Evolutionary conservation across 2,329 filamentous ascomycete species (phyloP), one percentile per base, ranked within the genome.

Genomic region (Alternaria brassicicola): DNA sequence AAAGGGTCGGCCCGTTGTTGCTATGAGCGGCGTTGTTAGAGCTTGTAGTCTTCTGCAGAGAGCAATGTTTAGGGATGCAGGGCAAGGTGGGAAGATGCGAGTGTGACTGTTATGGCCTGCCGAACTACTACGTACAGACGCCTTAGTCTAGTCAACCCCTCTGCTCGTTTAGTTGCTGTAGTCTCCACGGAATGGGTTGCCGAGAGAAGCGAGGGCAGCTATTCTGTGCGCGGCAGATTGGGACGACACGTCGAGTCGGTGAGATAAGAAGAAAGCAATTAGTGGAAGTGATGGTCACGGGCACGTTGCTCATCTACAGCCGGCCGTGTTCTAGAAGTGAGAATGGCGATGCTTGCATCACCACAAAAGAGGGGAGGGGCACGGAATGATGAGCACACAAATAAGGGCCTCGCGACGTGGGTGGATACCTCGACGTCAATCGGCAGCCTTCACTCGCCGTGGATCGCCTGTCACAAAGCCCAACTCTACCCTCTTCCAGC

Each of bases 1-100:
- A 72, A 73, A 69, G 71, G 72, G 57, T 65, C 71, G 71, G 72
- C 69, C 71, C 71, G 70, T 67, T 65, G 61, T 64, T 63, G 59
- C 54, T 62, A 61, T 62, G 64, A 69, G 59, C 51, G 54, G 51
- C 50, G 61, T 59, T 61, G 51, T 39, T 45, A 47, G 58, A 58
- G 55, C 51, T 52, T 52, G 49, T 30, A 36, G 33, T 36, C 15
- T 48, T 52, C 26, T 19, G 45, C 38, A 53, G 52, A 51, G 42
- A 51, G 42, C 38, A 52, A 55, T 50, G 43, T 57, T 43, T 47
- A 31, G 52, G 43, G 52, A 55, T 30, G 43, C 33, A 33, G 42
- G 41, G 55, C 49, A 55, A 49, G 45, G 48, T 25, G 50, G 35
- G 30, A 30, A 39, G 38, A 52, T 28, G 43, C 23, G 46, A 61